These are phyloP conservation scores for Nicotiana sylvestris DNA, from an alignment of 257 asterid species.

Conservation along the genomic window DNA sequence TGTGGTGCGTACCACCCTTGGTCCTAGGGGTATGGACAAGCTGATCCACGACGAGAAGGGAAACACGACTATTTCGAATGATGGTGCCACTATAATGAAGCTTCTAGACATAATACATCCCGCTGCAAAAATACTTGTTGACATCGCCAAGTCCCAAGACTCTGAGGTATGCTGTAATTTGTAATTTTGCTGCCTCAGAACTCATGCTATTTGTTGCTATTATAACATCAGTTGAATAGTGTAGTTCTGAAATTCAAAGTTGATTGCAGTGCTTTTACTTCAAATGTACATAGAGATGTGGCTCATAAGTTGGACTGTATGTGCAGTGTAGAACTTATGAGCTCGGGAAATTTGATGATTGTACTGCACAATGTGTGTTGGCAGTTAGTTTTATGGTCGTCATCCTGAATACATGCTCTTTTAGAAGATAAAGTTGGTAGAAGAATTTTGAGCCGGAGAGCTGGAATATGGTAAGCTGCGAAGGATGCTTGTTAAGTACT, in stretches of 20 bases:
- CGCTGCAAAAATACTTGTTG: slow-evolving; percentile 96
- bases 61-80: slow-evolving; percentile 90
- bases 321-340: not conserved
- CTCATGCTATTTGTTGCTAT: not conserved
- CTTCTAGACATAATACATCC: slow-evolving; percentile 97
- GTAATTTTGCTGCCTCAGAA: not conserved
- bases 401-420: not conserved
- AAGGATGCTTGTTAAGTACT: no score
- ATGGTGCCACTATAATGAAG: slow-evolving; percentile 99
- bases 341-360: not conserved
- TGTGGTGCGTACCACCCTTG: slow-evolving; percentile 87
- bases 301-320: not conserved
- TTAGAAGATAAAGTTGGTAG: not conserved
- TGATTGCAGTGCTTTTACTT: not conserved
- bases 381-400: not conserved
- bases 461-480: not conserved
- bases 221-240: not conserved
- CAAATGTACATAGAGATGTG: not conserved
- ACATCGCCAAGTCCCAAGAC: slow-evolving; percentile 97
- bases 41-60: slow-evolving; percentile 99
- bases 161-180: slow-evolving; percentile 59
- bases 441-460: not conserved
- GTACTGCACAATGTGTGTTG: no score
- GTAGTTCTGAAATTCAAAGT: not conserved
- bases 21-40: slow-evolving; percentile 99